Evolutionary conservation across 805 yeast genomes (phyloP), one percentile per base, ranked within the genome.

Genomic region (Saccharomycopsis sp.): DNA sequence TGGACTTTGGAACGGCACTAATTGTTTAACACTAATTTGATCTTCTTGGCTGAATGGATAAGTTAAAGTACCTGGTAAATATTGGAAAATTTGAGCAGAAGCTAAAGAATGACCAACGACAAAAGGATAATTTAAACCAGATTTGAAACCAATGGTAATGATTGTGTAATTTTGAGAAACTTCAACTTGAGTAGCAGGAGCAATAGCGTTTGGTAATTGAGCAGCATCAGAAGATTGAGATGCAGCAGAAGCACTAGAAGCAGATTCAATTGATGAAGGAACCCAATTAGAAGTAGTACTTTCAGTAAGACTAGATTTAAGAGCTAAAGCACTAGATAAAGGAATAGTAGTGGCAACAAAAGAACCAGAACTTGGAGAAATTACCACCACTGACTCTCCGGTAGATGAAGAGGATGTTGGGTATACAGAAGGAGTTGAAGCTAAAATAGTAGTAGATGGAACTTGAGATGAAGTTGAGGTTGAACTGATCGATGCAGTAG

Each of bases 41-140:
- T 70, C 55, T 15, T 52, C 45, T 15, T 53, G 51, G 37, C 56
- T 51, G 51, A 85, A 77, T 44, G 95, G 89, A 53, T 61, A 70
- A 1, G 66, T 61, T 42, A 89, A 63, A 14, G 81, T 82, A 26
- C 58, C 58, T 15, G 97, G 96, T 52, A 92, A 68, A 58, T 78
- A 87, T 53, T 81, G 75, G 62, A 85, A 81, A 37, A 85, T 79
- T 61, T 84, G 94, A 4, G 95, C 92, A 9, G 87, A 80, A 2
- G 92, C 69, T 39, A 79, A 61, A 1, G 89, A 70, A 57, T 79
- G 74, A 43, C 67, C 61, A 33, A 81, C 94, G 44, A 85, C 84
- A 56, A 83, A 85, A 34, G 85, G 84, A 61, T 88, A 89, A 59
- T 86, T 87, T 60, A 87, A 72, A 3, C 79, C 74, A 44, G 76